phyloP scores from a whole-genome alignment of 805 yeast species.

The Aciculoconidium aculeatum region DNA sequence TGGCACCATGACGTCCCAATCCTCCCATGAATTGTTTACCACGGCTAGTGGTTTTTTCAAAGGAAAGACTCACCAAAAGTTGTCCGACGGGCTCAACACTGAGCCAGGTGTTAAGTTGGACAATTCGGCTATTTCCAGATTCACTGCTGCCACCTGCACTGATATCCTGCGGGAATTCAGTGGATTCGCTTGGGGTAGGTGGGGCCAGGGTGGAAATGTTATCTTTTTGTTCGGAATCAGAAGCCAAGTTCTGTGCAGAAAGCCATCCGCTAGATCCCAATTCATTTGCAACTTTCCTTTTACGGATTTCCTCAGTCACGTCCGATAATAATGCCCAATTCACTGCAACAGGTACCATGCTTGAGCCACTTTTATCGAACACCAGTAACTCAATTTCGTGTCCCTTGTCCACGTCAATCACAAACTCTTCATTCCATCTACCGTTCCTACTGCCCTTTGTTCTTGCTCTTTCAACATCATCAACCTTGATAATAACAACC shows the following conservation, averaged over 20 bases:
- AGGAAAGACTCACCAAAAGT: slow-evolving; percentile 68
- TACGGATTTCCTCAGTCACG: slow-evolving; percentile 90
- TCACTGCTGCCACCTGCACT: background rate
- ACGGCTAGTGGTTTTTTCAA: slow-evolving; percentile 52
- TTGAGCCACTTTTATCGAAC: slow-evolving; percentile 69
- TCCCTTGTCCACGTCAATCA: slow-evolving; percentile 79
- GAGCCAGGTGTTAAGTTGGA: slow-evolving; percentile 75
- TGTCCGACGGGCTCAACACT: slow-evolving; percentile 94
- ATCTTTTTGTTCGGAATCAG: slow-evolving; percentile 2
- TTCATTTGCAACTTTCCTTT: slow-evolving; percentile 75
- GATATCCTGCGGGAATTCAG: background rate
- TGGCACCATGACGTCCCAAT: slow-evolving; percentile 91
- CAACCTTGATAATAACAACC: slow-evolving; percentile 71
- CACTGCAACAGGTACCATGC: slow-evolving; percentile 79
- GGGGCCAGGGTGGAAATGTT: background rate
- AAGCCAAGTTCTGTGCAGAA: slow-evolving; percentile 57
- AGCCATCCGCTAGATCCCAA: slow-evolving; percentile 80
- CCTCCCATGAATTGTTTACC: slow-evolving; percentile 40
- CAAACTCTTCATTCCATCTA: slow-evolving; percentile 78
- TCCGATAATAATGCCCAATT: slow-evolving; percentile 90
- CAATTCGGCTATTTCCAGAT: slow-evolving; percentile 12
- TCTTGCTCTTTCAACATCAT: slow-evolving; percentile 76
- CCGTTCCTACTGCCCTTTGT: slow-evolving; percentile 73
- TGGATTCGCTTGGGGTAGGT: background rate
- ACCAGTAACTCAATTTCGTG: slow-evolving; percentile 87